phyloP scores from a whole-genome alignment of 2,329 filamentous ascomycete species.

The Pseudogymnoascus sp. region DNA sequence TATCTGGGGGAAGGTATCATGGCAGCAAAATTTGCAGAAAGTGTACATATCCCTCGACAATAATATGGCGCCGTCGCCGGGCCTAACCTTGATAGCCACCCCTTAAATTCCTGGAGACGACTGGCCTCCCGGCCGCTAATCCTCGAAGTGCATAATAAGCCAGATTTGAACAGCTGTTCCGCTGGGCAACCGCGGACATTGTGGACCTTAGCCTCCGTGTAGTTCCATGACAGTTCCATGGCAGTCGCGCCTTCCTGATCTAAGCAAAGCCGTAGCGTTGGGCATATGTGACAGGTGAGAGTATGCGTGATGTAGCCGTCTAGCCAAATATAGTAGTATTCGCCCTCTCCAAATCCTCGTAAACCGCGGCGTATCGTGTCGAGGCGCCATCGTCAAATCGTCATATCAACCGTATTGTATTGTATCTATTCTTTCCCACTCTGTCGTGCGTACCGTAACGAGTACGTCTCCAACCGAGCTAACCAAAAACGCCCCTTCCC shows the following conservation, averaged over 20 bases:
- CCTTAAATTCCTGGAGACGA: background rate
- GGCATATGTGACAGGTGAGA: background rate
- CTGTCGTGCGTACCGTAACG: background rate
- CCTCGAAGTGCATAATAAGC: background rate
- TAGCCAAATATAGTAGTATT: background rate
- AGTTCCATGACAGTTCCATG: background rate
- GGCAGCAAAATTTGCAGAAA: background rate
- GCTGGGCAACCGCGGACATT: background rate
- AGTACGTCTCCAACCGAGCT: background rate
- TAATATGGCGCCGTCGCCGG: background rate
- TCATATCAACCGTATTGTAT: background rate
- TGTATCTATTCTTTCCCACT: background rate
- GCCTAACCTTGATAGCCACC: background rate
- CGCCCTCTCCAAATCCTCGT: background rate
- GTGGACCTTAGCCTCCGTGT: background rate
- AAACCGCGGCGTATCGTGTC: background rate
- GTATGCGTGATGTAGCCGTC: background rate
- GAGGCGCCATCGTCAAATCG: constrained; percentile 1
- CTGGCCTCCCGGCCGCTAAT: background rate
- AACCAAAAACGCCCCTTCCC: background rate
- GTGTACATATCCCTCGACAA: background rate
- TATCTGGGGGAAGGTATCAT: background rate
- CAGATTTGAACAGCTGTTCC: background rate
- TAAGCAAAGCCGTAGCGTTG: background rate
- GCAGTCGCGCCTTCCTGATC: background rate